A percentile compares a stretch with the other conserved stretches of the same genome.
These are phyloP conservation scores for Nidula microcarpa DNA, from an alignment of 768 basidiomycete genomes.

Conservation along the genomic window DNA sequence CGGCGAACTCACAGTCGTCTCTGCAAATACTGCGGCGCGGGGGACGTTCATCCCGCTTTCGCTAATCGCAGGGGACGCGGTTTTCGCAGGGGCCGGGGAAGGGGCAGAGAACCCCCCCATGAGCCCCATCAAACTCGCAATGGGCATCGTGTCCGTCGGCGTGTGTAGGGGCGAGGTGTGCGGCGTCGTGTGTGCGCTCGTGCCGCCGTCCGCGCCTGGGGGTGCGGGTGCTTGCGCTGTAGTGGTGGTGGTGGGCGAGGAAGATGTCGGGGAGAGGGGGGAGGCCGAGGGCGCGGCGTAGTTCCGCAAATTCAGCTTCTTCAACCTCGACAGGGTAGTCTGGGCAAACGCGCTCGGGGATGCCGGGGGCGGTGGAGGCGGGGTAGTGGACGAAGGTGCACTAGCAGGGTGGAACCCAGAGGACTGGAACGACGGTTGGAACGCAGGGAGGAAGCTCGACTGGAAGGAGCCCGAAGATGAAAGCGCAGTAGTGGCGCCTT, in stretches of 20 bases:
- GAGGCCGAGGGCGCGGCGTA: slow-evolving; percentile 41
- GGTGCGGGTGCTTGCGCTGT: neutral
- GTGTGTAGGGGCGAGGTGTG: neutral
- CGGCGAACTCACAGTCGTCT: slow-evolving; percentile 26
- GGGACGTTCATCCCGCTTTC: slow-evolving; percentile 4
- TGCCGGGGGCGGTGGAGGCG: slow-evolving; percentile 4
- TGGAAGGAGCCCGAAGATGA: neutral
- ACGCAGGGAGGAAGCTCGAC: neutral
- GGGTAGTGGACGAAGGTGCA: neutral
- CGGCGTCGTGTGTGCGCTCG: neutral
- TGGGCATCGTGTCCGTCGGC: slow-evolving; percentile 5
- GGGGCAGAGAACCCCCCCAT: slow-evolving; percentile 8
- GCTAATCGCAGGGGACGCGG: too few relatives aligned
- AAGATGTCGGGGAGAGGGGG: neutral
- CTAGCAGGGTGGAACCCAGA: neutral
- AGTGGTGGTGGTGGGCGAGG: neutral
- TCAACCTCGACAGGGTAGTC: slow-evolving; percentile 26
- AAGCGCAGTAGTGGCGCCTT: neutral
- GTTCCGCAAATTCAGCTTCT: slow-evolving; percentile 42
- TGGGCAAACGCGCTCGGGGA: slow-evolving; percentile 23
- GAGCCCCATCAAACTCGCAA: slow-evolving; percentile 6
- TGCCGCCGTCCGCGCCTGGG: neutral
- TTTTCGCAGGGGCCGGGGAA: too few relatives aligned
- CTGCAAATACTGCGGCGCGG: slow-evolving; percentile 6
- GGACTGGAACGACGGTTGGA: neutral